Conservation (phyloP, 2,329 filamentous ascomycete species). For the Ceratocystis cubensis region DNA sequence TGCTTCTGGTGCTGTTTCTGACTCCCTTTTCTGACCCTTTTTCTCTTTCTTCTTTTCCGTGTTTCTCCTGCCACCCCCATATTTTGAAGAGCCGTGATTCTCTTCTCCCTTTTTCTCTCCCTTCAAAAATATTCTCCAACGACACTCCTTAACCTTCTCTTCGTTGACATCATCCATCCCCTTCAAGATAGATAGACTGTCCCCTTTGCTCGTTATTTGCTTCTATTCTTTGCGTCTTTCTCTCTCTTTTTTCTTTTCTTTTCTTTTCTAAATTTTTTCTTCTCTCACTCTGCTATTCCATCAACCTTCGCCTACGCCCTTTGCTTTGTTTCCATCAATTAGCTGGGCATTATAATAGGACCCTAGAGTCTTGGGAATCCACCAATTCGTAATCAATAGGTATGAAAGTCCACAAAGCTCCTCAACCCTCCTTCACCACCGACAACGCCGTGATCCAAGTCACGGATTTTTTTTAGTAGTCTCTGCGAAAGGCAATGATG, state of each 20-base stretch:
- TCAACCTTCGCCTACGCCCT: neutral
- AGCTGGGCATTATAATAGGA: neutral
- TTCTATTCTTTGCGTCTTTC: neutral
- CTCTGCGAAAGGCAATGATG: slow-evolving; percentile 1
- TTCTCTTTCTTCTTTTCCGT: neutral
- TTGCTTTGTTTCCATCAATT: neutral
- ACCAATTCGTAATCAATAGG: neutral
- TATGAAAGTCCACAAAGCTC: slow-evolving; percentile 2
- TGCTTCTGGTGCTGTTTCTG: slow-evolving; percentile 5
- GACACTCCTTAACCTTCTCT: slow-evolving; percentile 2
- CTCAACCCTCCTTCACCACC: neutral
- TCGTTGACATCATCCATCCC: neutral
- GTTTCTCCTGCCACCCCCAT: slow-evolving; percentile 2
- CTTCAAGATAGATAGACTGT: neutral
- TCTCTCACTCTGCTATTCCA: neutral
- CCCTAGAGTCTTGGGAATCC: neutral
- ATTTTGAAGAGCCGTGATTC: slow-evolving; percentile 1
- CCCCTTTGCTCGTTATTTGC: neutral
- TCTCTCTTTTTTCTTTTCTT: neutral
- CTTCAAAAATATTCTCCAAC: neutral
- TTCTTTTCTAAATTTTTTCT: neutral
- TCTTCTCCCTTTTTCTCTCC: slow-evolving; percentile 7
- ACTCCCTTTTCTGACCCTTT: neutral
- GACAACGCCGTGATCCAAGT: neutral
- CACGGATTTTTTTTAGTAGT: neutral